Evolutionary conservation across 2,329 filamentous ascomycete species (phyloP), one percentile per base, ranked within the genome.

Genomic region (Pochonia chlamydosporia): DNA sequence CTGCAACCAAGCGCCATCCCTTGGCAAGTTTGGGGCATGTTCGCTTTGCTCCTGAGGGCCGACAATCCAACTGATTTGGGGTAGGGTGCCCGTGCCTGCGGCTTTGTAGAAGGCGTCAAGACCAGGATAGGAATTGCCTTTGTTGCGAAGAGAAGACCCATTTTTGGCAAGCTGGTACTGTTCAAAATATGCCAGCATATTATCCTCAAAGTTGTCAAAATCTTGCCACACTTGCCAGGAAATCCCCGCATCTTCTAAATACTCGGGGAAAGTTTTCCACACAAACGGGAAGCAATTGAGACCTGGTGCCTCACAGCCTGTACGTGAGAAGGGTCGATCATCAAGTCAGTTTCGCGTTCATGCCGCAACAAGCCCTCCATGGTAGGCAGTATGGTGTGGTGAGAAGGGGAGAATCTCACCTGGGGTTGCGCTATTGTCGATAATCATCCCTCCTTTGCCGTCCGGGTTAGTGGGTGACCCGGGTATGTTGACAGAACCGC

Each of bases 1-100:
- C 57, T 79, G 74, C 31, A 78, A 63, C 76, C 76, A 80, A 3
- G 67, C 74, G 13, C 76, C 76, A 52, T 80, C 76, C 52, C 68
- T 70, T 3, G 75, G 76, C 50, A 69, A 65, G 52, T 75, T 74
- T 1, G 76, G 74, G 3, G 75, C 68, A 54, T 79, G 53, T 43
- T 54, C 53, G 16, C 47, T 31, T 5, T 49, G 74, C 56, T 79
- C 76, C 16, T 73, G 74, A 0, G 75, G 74, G 3, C 74, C 75
- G 42, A 79, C 66, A 40, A 78, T 72, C 59, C 72, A 77, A 52
- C 67, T 73, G 47, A 79, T 59, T 45, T 71, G 68, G 1, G 76
- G 76, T 4, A 80, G 64, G 3, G 66, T 73, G 9, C 75, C 75
- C 21, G 70, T 66, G 16, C 66, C 67, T 7, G 74, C 76, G 25